Evolutionary conservation across 208 protist species (phyloP).

Genomic region (Acanthamoeba castellanii): DNA sequence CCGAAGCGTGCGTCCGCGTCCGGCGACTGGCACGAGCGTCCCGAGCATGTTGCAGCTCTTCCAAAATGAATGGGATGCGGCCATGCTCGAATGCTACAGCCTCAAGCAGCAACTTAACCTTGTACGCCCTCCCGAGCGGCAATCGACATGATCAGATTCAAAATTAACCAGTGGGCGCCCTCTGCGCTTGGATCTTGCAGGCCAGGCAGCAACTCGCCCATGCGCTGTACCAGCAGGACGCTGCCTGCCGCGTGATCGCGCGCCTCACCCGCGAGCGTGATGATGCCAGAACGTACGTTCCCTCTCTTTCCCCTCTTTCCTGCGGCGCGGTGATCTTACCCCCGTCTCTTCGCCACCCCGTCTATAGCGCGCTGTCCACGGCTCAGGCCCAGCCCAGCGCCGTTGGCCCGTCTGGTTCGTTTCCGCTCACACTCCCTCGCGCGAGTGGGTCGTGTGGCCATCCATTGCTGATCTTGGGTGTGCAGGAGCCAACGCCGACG

Average conservation of each 20-base stretch:
- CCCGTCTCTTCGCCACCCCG: background rate
- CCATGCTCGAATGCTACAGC: slow-evolving; percentile 98
- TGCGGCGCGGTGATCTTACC: too few species aligned
- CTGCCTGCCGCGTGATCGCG: slow-evolving; percentile 98
- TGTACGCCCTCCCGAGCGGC: slow-evolving; percentile 77
- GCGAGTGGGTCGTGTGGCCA: slow-evolving; percentile 4
- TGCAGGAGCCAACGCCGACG: background rate
- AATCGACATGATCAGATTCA: slow-evolving; percentile 62
- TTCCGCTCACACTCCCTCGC: background rate
- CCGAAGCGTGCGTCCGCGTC: slow-evolving; percentile 81
- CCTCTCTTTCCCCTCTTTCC: slow-evolving; percentile 30
- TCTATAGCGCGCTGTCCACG: background rate
- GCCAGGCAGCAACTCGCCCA: slow-evolving; percentile 97
- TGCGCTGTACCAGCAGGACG: slow-evolving; percentile 98
- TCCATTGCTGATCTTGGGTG: background rate
- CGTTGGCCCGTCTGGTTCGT: background rate
- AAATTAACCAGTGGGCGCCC: slow-evolving; percentile 80
- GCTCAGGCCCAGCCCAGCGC: background rate
- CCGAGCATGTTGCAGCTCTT: slow-evolving; percentile 95
- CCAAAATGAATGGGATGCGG: slow-evolving; percentile 98
- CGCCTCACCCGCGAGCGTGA: slow-evolving; percentile 94
- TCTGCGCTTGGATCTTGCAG: slow-evolving; percentile 34
- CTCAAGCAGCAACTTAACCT: slow-evolving; percentile 93
- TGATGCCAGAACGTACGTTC: slow-evolving; percentile 82
- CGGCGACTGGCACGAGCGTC: slow-evolving; percentile 89